A percentile compares a stretch with the other conserved stretches of the same genome.
phyloP scores from a whole-genome alignment of 2,329 filamentous ascomycete species.

The Xylariaceae sp. region DNA sequence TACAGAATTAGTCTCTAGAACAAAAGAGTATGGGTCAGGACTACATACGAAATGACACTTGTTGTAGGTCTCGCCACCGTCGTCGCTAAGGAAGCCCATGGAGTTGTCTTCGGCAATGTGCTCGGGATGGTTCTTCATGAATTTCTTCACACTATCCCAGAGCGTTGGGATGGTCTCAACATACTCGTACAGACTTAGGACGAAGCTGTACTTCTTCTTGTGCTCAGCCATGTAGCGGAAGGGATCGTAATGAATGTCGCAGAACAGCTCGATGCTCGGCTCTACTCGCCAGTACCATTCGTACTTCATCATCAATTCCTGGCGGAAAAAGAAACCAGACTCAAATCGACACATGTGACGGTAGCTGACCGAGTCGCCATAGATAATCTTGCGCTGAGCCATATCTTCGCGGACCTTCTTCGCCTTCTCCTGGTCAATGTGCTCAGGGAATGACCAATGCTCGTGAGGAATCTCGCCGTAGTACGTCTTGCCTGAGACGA shows the following conservation, averaged over 20 bases:
- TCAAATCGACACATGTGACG: conserved; percentile 99
- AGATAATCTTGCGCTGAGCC: conserved; percentile 92
- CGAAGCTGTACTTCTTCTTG: conserved; percentile 97
- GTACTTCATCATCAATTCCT: conserved; percentile 88
- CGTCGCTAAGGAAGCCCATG: conserved; percentile 86
- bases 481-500: conserved; percentile 88
- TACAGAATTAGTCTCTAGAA: conserved; percentile 27
- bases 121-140: conserved; percentile 84
- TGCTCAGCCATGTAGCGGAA: conserved; percentile 96
- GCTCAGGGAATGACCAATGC: conserved; percentile 95
- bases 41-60: conserved; percentile 86
- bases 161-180: conserved; percentile 92
- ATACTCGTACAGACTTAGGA: conserved; percentile 93
- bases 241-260: conserved; percentile 90
- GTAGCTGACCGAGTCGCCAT: conserved; percentile 94
- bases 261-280: conserved; percentile 93
- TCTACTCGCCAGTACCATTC: conserved; percentile 99
- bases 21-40: neutral
- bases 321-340: conserved; percentile 98
- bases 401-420: conserved; percentile 89
- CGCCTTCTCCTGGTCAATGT: conserved; percentile 93
- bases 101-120: conserved; percentile 80
- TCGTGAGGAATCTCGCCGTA: conserved; percentile 87
- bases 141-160: conserved; percentile 93
- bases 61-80: conserved; percentile 89